Conservation (phyloP, 2,329 filamentous ascomycete genomes). For the Emmonsiellopsis sp. region DNA sequence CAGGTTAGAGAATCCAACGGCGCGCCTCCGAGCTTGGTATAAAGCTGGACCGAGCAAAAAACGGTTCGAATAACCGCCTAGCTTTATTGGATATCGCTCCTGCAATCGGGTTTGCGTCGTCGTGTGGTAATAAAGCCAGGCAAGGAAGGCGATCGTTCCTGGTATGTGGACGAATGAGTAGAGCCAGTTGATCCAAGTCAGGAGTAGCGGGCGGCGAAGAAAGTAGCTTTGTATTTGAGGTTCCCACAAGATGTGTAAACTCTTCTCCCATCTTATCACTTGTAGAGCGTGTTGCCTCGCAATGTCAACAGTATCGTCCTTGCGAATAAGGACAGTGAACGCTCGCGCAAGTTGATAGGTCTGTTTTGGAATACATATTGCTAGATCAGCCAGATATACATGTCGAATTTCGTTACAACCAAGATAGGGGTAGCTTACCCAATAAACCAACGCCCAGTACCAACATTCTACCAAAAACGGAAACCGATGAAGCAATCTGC, state of each 20-base stretch:
- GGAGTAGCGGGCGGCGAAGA: conserved; percentile 44
- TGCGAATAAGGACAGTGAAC: conserved; percentile 59
- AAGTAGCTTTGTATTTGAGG: conserved; percentile 52
- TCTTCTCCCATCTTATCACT: conserved; percentile 58
- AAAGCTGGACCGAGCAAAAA: conserved; percentile 42
- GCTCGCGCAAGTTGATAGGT: conserved; percentile 67
- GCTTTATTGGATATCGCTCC: conserved; percentile 21
- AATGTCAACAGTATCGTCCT: conserved; percentile 58
- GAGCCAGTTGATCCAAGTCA: conserved; percentile 62
- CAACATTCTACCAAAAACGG: conserved; percentile 67
- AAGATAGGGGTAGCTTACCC: conserved; percentile 45
- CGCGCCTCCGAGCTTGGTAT: conserved; percentile 48
- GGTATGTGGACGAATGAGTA: conserved; percentile 75
- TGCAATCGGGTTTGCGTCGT: conserved; percentile 49
- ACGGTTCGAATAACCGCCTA: conserved; percentile 18
- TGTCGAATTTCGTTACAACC: too few species aligned
- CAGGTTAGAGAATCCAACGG: conserved; percentile 51
- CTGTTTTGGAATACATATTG: conserved; percentile 28
- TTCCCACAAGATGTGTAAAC: conserved; percentile 57
- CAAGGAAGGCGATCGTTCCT: conserved; percentile 61
- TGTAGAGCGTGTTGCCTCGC: conserved; percentile 61
- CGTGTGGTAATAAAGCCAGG: conserved; percentile 61
- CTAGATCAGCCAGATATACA: not conserved
- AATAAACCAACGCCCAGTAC: conserved; percentile 72
- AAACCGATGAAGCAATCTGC: conserved; percentile 55